Percentiles rank a stretch among this genome's conserved stretches.
These are phyloP conservation scores for Clathrus columnatus DNA, from an alignment of 768 basidiomycete species.

Conservation along the genomic window DNA sequence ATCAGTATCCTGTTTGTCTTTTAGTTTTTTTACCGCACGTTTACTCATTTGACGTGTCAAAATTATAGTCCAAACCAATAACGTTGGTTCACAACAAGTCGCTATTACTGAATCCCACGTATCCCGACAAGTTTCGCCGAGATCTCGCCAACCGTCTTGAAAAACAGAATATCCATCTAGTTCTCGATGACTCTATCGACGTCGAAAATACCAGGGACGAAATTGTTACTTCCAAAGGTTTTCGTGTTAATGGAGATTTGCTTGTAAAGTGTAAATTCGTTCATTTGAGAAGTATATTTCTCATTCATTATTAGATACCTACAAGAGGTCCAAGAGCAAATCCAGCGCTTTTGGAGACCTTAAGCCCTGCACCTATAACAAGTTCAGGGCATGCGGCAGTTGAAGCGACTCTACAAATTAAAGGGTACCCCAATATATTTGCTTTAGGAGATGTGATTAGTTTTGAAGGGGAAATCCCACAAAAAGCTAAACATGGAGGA, in stretches of 20 bases:
- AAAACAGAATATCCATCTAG: constrained; percentile 21
- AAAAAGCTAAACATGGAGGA: constrained; percentile 13
- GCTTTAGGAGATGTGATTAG: constrained; percentile 17
- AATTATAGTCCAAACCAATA: constrained; percentile 31
- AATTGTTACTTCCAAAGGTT: constrained; percentile 12
- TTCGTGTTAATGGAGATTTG: constrained; percentile 12
- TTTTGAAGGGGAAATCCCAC: constrained; percentile 17
- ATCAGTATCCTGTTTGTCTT: constrained; percentile 30
- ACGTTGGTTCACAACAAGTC: constrained; percentile 50
- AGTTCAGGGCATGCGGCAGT: constrained; percentile 13
- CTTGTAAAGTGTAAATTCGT: constrained; percentile 4
- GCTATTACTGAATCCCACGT: constrained; percentile 8
- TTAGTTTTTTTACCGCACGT: too few relatives aligned
- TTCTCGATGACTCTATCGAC: constrained; percentile 38
- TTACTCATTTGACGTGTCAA: too few relatives aligned
- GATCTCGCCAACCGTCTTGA: constrained; percentile 3
- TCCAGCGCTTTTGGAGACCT: constrained; percentile 10
- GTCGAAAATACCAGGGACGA: neutral
- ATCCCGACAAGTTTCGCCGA: constrained; percentile 13
- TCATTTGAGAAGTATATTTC: too few relatives aligned
- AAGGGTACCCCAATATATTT: constrained; percentile 14
- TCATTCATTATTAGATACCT: constrained; percentile 12
- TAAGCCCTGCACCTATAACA: constrained; percentile 9
- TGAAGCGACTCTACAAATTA: constrained; percentile 17
- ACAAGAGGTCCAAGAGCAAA: constrained; percentile 16